Evolutionary conservation across 805 yeast genomes (phyloP), one percentile per base, ranked within the genome.

Genomic region (Debaryomyces prosopidis): DNA sequence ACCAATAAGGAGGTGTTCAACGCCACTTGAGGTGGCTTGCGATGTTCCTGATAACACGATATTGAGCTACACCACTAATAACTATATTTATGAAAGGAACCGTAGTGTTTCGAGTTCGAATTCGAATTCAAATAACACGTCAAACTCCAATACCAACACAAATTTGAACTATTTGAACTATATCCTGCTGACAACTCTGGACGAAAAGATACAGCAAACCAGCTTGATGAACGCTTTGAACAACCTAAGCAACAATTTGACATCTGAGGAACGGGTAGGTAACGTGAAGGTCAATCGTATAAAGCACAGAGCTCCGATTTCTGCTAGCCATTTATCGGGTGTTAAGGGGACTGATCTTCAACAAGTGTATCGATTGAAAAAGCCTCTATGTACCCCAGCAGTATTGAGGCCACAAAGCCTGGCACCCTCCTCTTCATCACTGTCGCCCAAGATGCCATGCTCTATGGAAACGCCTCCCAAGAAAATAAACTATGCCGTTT

Each of bases 371-470:
- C 73, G 71, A 46, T 68, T 71, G 36, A 76, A 71, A 45, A 63
- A 76, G 39, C 79, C 80, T 4, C 59, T 75, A 46, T 70, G 75
- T 54, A 62, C 74, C 2, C 84, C 84, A 4, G 80, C 82, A 2
- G 83, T 79, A 12, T 65, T 79, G 43, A 59, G 83, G 27, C 80
- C 81, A 9, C 48, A 15, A 40, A 39, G 5, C n/a, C 12, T 30
- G 26, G 28, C 5, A 5, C 17, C 42, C 23, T 5, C 33, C 12
- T n/a, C 33, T 6, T 30, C 33, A 11, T 30, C 33, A 30, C 16
- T 30, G 16, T 30, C 23, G 8, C 33, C 14, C 42, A 27, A 14
- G 32, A 28, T 28, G 44, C 33, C 30, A 15, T 15, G 32, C 41
- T 11, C 47, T 47, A 34, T 52, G 34, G 30, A 27, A 14, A 19